Base-by-base conservation (phyloP, 2,329 filamentous ascomycete genomes). In the Neonectria hederae region DNA sequence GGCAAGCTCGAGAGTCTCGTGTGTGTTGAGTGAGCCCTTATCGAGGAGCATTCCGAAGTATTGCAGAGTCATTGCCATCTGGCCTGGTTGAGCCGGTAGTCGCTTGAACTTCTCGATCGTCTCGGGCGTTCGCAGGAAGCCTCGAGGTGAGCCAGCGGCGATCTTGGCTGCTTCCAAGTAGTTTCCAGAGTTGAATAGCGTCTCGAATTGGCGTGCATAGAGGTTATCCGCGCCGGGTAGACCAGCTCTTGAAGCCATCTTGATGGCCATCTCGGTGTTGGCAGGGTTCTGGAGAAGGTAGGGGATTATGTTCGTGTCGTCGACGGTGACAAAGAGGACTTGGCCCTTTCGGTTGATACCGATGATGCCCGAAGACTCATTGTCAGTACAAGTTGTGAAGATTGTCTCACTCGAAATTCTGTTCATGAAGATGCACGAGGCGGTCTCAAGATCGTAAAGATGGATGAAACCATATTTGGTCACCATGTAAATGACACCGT, bases 391-490 rank as follows among this genome's bases (percentile, higher is more conserved):
- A 21, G 94, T 97, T 26, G 95, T 97, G 83, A 99, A 99, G 78
- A 99, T 98, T 26, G 96, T 99, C 78, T 99, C 96, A 84, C 94
- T 97, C 35, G 96, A 99, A 76, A 99, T 99, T 74, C 97, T 92
- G 86, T 99, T 99, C 94, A 99, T 97, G 87, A 97, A 99, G 77
- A 99, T 96, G 78, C 93, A 97, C 13, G 92, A 92, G 63, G 93
- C 97, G 8, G 92, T 96, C 84, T 99, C 97, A 62, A 99, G 89
- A 76, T 99, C 97, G 82, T 99, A 98, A 24, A 99, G 88, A 81
- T 99, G 96, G 74, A 99, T 98, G 82, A 98, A 99, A 57, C 96
- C 96, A 76, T 97, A 99, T 81, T 99, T 99, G 62, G 96, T 99
- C 67, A 99, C 93, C 75, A 99, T 89, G 81, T 97, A 97, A 75